A percentile compares a stretch with the other conserved stretches of the same genome.
Evolutionary conservation across 768 basidiomycete species (phyloP).

Genomic region (Dictyophora rubrovolvata): DNA sequence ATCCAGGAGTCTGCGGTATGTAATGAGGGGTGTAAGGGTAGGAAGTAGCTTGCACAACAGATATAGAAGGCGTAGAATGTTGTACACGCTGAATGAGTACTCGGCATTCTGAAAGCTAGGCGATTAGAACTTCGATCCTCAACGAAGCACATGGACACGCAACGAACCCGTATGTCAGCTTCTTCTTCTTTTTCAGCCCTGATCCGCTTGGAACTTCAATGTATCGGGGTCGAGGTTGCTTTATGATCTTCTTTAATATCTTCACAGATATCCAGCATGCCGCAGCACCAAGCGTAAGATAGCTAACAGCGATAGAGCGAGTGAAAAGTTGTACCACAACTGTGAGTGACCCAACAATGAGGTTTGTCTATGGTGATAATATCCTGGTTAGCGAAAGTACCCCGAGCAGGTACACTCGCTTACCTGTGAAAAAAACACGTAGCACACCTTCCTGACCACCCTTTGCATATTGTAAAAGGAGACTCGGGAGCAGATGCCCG

Average conservation of each 20-base stretch:
- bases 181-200: constrained; percentile 21
- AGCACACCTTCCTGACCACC: too few relatives aligned
- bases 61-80: constrained; percentile 55
- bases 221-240: constrained; percentile 51
- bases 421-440: too few relatives aligned
- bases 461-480: too few relatives aligned
- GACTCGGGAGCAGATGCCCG: too few relatives aligned
- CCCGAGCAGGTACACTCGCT: too few relatives aligned
- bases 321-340: constrained; percentile 45
- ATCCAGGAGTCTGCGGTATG: constrained; percentile 28
- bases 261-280: constrained; percentile 43
- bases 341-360: constrained; percentile 43
- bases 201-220: constrained; percentile 5
- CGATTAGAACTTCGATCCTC: not conserved
- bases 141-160: constrained; percentile 14
- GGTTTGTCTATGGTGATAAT: constrained; percentile 37
- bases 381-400: too few relatives aligned
- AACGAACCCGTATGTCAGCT: constrained; percentile 64
- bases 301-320: constrained; percentile 49
- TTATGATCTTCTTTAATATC: constrained; percentile 43
- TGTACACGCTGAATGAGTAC: constrained; percentile 67
- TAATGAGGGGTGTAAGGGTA: constrained; percentile 51
- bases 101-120: constrained; percentile 54
- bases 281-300: constrained; percentile 49
- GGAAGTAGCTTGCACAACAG: constrained; percentile 41